phyloP scores from a whole-genome alignment of 768 basidiomycete genomes.

The Boletus pseudo-olivaceus region DNA sequence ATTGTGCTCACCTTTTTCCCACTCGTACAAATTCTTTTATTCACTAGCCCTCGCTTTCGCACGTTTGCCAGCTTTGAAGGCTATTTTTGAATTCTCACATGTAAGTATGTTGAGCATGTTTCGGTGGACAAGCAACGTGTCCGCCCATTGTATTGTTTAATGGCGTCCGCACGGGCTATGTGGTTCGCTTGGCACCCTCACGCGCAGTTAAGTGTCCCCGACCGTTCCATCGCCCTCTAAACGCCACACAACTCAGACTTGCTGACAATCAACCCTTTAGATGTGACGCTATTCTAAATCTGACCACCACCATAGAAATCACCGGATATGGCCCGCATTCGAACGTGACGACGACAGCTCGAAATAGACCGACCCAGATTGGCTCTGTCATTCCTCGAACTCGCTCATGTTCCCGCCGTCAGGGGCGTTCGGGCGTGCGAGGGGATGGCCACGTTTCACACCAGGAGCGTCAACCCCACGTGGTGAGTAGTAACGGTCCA shows the following conservation, averaged over 20 bases:
- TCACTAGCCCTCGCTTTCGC: not conserved
- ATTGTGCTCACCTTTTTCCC: not conserved
- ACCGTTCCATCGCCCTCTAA: not conserved
- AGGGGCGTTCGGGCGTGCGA: not conserved
- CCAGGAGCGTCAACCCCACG: not conserved
- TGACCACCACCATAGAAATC: not conserved
- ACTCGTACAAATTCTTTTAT: not conserved
- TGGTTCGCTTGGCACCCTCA: not conserved
- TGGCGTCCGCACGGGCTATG: no score
- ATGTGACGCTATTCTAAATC: not conserved
- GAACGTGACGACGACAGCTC: not conserved
- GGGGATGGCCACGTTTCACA: not conserved
- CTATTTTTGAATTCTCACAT: not conserved
- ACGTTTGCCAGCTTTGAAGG: not conserved
- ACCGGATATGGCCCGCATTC: not conserved
- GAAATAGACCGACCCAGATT: not conserved
- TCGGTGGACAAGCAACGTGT: not conserved
- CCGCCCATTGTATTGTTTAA: not conserved
- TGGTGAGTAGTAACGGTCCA: not conserved
- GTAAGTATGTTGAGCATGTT: not conserved
- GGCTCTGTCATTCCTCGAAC: not conserved
- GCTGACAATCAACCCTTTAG: not conserved
- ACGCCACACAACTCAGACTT: not conserved
- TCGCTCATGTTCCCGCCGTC: not conserved
- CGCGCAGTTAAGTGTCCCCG: no score